Percentiles rank a stretch among this genome's conserved stretches.
These are phyloP conservation scores for Rutstroemia sp. DNA, from an alignment of 2,329 filamentous ascomycete species.

Conservation along the genomic window DNA sequence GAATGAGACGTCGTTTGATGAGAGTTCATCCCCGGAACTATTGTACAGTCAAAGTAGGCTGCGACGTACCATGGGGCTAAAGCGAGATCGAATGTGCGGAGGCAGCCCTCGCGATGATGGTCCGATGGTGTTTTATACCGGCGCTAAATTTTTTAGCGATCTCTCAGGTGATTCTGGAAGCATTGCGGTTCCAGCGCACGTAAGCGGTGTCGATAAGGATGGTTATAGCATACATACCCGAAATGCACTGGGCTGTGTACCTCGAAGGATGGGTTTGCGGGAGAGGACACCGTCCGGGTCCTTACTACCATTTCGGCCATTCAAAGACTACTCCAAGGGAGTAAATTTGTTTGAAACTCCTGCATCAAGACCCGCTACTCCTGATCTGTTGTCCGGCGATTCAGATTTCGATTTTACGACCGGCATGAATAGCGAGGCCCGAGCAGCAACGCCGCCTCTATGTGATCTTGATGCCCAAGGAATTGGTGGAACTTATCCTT, in stretches of 20 bases:
- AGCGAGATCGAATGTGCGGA: conserved; percentile 22
- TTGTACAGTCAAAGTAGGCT: neutral
- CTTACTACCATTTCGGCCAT: conserved; percentile 35
- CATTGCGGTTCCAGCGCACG: conserved; percentile 40
- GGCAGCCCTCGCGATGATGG: conserved; percentile 51
- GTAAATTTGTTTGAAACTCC: conserved; percentile 15
- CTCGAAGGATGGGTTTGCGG: neutral
- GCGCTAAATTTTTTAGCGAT: conserved; percentile 74
- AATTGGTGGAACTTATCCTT: conserved; percentile 50
- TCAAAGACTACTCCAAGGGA: conserved; percentile 36
- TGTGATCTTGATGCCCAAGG: conserved; percentile 48
- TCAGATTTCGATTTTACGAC: conserved; percentile 29
- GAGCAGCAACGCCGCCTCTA: conserved; percentile 3
- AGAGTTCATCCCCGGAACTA: neutral
- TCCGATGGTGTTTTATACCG: conserved; percentile 77
- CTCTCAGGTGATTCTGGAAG: conserved; percentile 59
- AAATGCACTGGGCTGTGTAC: conserved; percentile 15
- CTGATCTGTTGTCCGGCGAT: conserved; percentile 17
- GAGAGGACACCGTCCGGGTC: conserved; percentile 17
- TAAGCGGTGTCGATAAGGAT: conserved; percentile 39
- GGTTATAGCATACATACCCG: conserved; percentile 21
- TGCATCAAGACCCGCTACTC: conserved; percentile 18
- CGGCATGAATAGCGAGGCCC: neutral
- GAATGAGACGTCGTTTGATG: conserved; percentile 29
- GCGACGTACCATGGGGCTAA: neutral